A percentile compares a stretch with the other conserved stretches of the same genome.
phyloP scores from a whole-genome alignment of 1,139 yeast genomes.

The Yamadazyma kanchanaburiensis region DNA sequence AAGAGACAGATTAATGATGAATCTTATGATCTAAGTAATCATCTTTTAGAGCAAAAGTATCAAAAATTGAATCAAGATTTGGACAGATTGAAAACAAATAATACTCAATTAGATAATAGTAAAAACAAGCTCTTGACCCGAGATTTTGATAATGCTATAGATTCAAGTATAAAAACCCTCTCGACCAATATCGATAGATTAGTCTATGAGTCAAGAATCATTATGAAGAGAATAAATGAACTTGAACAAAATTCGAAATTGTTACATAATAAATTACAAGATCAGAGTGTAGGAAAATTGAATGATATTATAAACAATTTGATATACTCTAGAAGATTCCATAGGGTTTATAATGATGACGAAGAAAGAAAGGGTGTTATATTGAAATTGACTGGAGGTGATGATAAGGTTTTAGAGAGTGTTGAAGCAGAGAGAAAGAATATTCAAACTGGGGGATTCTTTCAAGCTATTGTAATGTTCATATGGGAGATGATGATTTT shows the following conservation, averaged over 20 bases:
- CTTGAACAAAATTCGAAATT: conserved; percentile 62
- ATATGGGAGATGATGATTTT: conserved; percentile 29
- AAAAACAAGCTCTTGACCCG: conserved; percentile 31
- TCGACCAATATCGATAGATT: conserved; percentile 72
- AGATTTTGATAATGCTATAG: conserved; percentile 31
- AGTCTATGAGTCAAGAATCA: conserved; percentile 72
- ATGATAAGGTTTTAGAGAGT: conserved; percentile 9
- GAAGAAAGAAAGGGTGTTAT: conserved; percentile 28
- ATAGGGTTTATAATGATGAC: conserved; percentile 25
- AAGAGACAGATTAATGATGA: conserved; percentile 12
- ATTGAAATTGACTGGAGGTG: conserved; percentile 21
- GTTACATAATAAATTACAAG: conserved; percentile 41
- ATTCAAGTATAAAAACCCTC: conserved; percentile 56
- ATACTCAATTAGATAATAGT: conserved; percentile 26
- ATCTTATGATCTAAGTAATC: conserved; percentile 1
- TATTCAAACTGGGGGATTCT: conserved; percentile 7
- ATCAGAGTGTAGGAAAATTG: conserved; percentile 27
- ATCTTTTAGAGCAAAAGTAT: conserved; percentile 20
- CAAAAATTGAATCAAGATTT: conserved; percentile 31
- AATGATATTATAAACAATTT: conserved; percentile 32
- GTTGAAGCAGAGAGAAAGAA: conserved; percentile 6
- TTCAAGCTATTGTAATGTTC: conserved; percentile 24
- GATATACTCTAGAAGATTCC: conserved; percentile 32
- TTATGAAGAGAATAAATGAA: conserved; percentile 72
- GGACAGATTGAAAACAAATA: conserved; percentile 25